Percentiles rank a stretch among this genome's conserved stretches.
Evolutionary conservation across 2,329 filamentous ascomycete species (phyloP).

Genomic region (Aspergillus glaucus): DNA sequence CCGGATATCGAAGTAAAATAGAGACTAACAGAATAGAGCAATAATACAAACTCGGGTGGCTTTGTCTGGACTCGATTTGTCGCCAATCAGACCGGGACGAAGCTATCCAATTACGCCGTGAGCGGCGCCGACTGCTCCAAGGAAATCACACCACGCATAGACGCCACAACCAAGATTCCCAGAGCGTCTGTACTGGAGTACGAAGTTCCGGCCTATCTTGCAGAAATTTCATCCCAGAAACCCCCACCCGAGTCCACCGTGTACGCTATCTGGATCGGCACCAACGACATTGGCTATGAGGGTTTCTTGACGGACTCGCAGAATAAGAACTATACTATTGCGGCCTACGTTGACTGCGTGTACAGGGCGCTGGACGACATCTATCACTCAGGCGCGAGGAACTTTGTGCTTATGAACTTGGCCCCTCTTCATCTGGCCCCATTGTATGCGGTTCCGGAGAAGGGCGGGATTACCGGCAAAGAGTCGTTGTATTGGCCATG

Average conservation of each 20-base stretch:
- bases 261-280: conserved; percentile 74
- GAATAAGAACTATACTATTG: conserved; percentile 52
- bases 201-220: conserved; percentile 44
- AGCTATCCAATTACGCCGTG: conserved; percentile 63
- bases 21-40: conserved; percentile 25
- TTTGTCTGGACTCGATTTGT: conserved; percentile 64
- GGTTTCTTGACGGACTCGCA: conserved; percentile 64
- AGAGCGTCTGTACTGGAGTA: conserved; percentile 61
- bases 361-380: conserved; percentile 58
- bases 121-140: conserved; percentile 68
- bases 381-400: conserved; percentile 60
- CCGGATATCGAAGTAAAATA: neutral
- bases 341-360: conserved; percentile 62
- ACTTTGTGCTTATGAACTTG: conserved; percentile 66
- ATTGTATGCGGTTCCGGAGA: conserved; percentile 52
- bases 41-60: conserved; percentile 58
- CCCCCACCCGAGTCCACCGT: conserved; percentile 55
- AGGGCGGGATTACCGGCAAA: conserved; percentile 38
- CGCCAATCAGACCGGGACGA: conserved; percentile 48
- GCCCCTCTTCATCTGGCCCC: conserved; percentile 63
- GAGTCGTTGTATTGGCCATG: conserved; percentile 40
- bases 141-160: conserved; percentile 53
- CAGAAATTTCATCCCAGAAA: conserved; percentile 32
- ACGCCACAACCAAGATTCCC: conserved; percentile 44
- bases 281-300: conserved; percentile 65